Evolutionary conservation across 2,329 filamentous ascomycete species (phyloP).

Genomic region (Pseudonectria buxi): DNA sequence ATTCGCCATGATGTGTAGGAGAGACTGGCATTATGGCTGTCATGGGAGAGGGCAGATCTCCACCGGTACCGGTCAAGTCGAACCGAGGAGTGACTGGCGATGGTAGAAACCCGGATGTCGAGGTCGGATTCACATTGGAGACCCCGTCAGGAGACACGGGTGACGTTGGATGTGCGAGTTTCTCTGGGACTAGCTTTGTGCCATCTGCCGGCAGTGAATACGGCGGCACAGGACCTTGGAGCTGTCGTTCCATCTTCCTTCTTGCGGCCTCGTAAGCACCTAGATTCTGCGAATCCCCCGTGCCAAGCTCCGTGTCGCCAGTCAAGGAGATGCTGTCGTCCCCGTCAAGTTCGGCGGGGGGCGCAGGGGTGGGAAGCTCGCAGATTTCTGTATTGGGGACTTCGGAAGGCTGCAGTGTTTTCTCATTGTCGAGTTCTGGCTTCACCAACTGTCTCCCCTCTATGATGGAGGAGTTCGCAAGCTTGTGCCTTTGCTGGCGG

Average conservation of each 20-base stretch:
- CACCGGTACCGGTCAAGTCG: constrained; percentile 34
- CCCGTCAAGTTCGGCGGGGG: constrained; percentile 45
- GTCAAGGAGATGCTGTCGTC: constrained; percentile 31
- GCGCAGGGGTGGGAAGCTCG: constrained; percentile 41
- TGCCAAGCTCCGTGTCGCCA: constrained; percentile 35
- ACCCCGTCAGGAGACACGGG: constrained; percentile 13
- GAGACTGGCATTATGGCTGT: constrained; percentile 23
- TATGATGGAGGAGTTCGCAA: constrained; percentile 31
- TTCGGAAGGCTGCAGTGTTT: constrained; percentile 24
- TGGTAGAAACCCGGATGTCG: constrained; percentile 35
- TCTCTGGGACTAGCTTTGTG: constrained; percentile 22
- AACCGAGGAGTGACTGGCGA: constrained; percentile 43
- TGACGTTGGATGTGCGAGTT: constrained; percentile 17
- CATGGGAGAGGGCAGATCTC: constrained; percentile 38
- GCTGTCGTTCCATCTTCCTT: constrained; percentile 44
- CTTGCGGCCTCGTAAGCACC: constrained; percentile 45
- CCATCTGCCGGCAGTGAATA: constrained; percentile 38
- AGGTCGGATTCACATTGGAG: constrained; percentile 22
- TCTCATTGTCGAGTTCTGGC: constrained; percentile 12
- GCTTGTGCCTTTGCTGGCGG: constrained; percentile 26
- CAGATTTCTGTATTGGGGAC: constrained; percentile 42
- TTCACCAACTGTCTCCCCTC: constrained; percentile 28
- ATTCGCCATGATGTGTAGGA: constrained; percentile 7
- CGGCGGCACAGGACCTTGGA: constrained; percentile 42
- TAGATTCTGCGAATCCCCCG: constrained; percentile 32